Conservation (phyloP, 805 yeast genomes). For the Candida ipomoeae region DNA sequence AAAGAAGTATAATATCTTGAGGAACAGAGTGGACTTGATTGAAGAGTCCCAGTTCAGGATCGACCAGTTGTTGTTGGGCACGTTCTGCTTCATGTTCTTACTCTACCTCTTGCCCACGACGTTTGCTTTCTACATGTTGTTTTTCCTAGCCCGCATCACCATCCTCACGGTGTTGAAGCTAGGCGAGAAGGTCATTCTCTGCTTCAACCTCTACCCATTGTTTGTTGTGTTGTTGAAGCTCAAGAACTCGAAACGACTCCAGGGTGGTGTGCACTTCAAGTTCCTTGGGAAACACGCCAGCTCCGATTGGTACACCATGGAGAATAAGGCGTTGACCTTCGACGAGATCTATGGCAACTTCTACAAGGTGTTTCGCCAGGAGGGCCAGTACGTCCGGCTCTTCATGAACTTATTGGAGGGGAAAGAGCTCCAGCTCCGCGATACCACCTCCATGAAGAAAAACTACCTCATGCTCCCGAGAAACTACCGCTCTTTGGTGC, state of each 20-base stretch:
- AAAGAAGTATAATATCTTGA: constrained; percentile 74
- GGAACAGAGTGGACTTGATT: constrained; percentile 82
- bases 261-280: constrained; percentile 46
- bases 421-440: constrained; percentile 8
- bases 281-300: constrained; percentile 12
- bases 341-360: constrained; percentile 34
- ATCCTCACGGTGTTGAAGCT: constrained; percentile 46
- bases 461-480: constrained; percentile 18
- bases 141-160: constrained; percentile 55
- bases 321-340: constrained; percentile 37
- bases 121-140: constrained; percentile 73
- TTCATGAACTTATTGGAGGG: constrained; percentile 16
- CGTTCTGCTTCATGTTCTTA: constrained; percentile 76
- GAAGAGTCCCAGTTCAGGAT: constrained; percentile 58
- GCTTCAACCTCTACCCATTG: constrained; percentile 79
- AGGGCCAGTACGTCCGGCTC: constrained; percentile 15
- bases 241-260: constrained; percentile 68
- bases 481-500: constrained; percentile 4
- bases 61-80: constrained; percentile 85
- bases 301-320: constrained; percentile 27
- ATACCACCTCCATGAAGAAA: constrained; percentile 14
- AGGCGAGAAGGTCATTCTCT: constrained; percentile 57
- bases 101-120: constrained; percentile 83
- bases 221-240: constrained; percentile 75
- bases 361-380: constrained; percentile 14